Base-by-base conservation (phyloP, 169 alveolate genomes). In the Gregarina niphandrodes region DNA sequence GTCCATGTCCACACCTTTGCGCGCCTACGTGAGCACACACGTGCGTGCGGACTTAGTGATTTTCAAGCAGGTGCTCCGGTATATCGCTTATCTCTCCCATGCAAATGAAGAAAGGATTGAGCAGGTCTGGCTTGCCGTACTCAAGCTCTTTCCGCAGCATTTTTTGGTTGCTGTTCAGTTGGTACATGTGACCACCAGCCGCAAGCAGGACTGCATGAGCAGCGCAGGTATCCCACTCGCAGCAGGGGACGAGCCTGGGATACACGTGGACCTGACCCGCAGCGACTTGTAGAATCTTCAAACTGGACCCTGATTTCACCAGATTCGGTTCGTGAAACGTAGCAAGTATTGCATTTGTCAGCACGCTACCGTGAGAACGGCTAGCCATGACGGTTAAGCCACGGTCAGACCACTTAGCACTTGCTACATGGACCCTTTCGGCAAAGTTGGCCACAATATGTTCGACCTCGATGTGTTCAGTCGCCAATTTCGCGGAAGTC, bases 171-270 rank as follows among this genome's bases (percentile, higher is more conserved):
- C 23, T 15, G 17, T 39, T 5, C 15, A 37, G 21, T 4, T 28
- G 17, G 21, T 11, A 52, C 6, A 43, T 18, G 24, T 46, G 42
- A 11, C 70, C 64, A 6, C 70, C 55, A 6, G 61, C 53, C 9
- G 43, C 55, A 0, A 24, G 15, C 9, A 53, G 11, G 0, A 60
- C 40, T 5, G 52, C 52, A 23, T 53, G 70, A 18, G 65, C 48
- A 2, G 70, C 70, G 50, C 70, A 59, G 5, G 64, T 52, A 15
- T 59, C 70, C 70, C 70, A 59, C 37, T 59, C 70, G 45, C 54
- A 42, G 28, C 63, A 50, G 17, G 34, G 56, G 1, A 51, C 47
- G 21, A 53, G 48, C 21, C 70, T 50, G 2, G 70, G 70, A 26
- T 60, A 60, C 6, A 60, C 28, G 13, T 53, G 42, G 0, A 61